These are phyloP conservation scores for Solanum virginianum DNA, from an alignment of 257 asterid genomes.

Conservation along the genomic window DNA sequence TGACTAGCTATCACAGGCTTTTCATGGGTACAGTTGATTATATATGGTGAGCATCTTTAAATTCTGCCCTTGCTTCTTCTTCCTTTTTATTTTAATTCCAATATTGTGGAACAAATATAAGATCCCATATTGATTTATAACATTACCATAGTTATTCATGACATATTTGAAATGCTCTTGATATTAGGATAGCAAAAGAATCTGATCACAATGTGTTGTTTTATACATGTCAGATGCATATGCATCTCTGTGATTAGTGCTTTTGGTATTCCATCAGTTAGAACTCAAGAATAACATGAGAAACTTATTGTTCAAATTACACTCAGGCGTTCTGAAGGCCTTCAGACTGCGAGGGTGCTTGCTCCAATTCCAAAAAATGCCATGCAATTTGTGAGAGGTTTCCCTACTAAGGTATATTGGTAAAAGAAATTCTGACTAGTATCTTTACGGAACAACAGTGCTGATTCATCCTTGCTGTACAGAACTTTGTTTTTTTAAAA, in stretches of 20 bases:
- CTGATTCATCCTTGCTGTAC: neutral
- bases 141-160: neutral
- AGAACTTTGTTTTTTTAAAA: neutral
- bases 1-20: constrained; percentile 76
- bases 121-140: neutral
- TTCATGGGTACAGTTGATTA: constrained; percentile 92
- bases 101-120: neutral
- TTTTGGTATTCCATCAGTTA: neutral
- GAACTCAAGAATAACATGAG: neutral
- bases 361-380: constrained; percentile 89
- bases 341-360: constrained; percentile 68
- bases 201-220: neutral
- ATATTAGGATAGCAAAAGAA: neutral
- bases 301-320: neutral
- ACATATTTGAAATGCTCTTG: neutral
- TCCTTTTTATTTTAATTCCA: neutral
- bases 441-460: neutral
- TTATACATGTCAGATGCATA: neutral
- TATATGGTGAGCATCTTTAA: constrained; percentile 60
- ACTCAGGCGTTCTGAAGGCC: constrained; percentile 77
- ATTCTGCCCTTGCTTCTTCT: neutral
- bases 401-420: constrained; percentile 76
- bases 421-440: neutral
- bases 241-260: neutral
- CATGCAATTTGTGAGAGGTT: constrained; percentile 76